A percentile compares a stretch with the other conserved stretches of the same genome.
Evolutionary conservation across 1,284 basidiomycete genomes (phyloP).

Genomic region (Calocybe gambosa): DNA sequence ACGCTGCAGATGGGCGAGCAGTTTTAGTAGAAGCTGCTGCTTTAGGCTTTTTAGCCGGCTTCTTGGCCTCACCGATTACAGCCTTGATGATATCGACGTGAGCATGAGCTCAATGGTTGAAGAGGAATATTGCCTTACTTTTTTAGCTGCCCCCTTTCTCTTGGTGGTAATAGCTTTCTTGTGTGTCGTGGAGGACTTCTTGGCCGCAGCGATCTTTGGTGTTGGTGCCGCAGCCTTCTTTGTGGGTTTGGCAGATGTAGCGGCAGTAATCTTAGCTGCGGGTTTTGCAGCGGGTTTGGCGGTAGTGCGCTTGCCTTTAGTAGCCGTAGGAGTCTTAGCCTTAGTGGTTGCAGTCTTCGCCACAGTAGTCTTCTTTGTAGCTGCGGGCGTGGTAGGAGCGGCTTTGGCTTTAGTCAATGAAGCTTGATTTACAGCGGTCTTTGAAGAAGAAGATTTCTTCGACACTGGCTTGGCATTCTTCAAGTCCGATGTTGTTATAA

Average conservation of each 20-base stretch:
- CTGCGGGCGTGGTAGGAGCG: conserved; percentile 27
- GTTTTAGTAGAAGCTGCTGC: conserved; percentile 18
- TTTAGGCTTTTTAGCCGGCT: conserved; percentile 26
- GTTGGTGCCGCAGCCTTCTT: conserved; percentile 24
- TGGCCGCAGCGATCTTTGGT: conserved; percentile 24
- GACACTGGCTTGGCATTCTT: conserved; percentile 34
- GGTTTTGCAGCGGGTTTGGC: conserved; percentile 24
- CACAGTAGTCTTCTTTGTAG: conserved; percentile 21
- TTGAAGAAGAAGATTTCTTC: conserved; percentile 28
- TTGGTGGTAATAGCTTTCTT: conserved; percentile 28
- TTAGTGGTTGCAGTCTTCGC: conserved; percentile 21
- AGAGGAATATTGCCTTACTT: conserved; percentile 20
- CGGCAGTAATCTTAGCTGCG: conserved; percentile 21
- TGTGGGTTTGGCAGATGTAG: conserved; percentile 26
- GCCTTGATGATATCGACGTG: conserved; percentile 20
- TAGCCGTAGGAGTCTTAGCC: conserved; percentile 24
- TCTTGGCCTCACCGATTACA: conserved; percentile 30
- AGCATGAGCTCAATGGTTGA: neutral
- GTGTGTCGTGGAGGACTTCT: conserved; percentile 18
- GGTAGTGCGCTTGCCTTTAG: conserved; percentile 23
- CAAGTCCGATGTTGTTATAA: conserved; percentile 5
- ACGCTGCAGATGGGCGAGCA: conserved; percentile 3
- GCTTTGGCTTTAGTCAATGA: conserved; percentile 28
- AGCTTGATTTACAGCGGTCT: conserved; percentile 20
- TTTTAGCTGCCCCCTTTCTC: conserved; percentile 33